Evolutionary conservation across 371 early-diverging fungal species (phyloP), one percentile per base, ranked within the genome.

Genomic region (Syncephalastrum racemosum): DNA sequence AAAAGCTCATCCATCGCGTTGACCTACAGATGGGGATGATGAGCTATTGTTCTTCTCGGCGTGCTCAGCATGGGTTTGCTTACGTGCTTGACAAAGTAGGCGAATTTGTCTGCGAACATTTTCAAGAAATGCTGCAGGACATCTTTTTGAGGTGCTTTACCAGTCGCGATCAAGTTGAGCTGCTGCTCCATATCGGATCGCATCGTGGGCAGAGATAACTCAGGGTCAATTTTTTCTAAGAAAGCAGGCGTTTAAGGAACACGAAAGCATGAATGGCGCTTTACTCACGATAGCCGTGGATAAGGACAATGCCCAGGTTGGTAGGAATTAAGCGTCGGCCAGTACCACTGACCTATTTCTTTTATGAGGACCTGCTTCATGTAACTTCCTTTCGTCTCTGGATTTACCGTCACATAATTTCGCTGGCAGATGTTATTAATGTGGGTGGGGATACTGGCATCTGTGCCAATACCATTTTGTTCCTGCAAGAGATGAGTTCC

Each of bases 391-490:
- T 3, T 3, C 45, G 0, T 44, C 45, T 12, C 10, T 20, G 45
- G 12, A 1, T 40, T 23, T 19, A 60, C 80, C 50, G 67, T 68
- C 1, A 81, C 82, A 70, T 90, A 90, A 25, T 78, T 74, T 63
- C 90, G 68, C 25, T 77, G 79, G 53, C 82, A 81, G n/a, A 90
- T 88, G 42, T 85, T 86, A 46, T 85, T 80, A 50, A 90, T 90
- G 55, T 90, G 90, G n/a, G 83, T 85, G 40, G 87, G 85, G 43
- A 90, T 90, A 4, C 88, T 85, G 5, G 89, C 89, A 69, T 90
- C 90, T 4, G 90, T 90, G n/a, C 90, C 90, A 47, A 90, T 90
- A 14, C 90, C 90, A 64, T 87, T 75, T 50, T 82, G 83, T 64
- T 90, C 90, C 88, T 60, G 43, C 75, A 12, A 31, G 4, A 10